These are phyloP conservation scores for Dryas alaskensis DNA, from an alignment of 306 rosid genomes.

Conservation along the genomic window DNA sequence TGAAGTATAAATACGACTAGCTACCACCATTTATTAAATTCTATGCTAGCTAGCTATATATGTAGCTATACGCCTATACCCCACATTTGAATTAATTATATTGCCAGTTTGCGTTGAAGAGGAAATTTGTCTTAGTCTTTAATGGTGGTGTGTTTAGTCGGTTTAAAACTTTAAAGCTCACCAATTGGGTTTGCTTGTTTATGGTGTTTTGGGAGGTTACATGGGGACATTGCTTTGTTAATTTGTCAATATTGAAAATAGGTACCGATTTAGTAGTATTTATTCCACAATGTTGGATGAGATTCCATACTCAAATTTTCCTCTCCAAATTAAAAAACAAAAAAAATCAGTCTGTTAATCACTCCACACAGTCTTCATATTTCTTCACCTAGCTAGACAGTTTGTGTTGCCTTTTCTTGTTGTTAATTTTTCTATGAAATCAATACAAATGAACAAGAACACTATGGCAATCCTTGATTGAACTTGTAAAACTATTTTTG, in stretches of 20 bases:
- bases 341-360: not conserved
- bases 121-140: not conserved
- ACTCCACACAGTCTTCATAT: not conserved
- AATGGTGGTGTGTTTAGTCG: not conserved
- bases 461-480: no score
- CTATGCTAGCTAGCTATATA: not conserved
- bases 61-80: not conserved
- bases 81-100: conserved; percentile 1
- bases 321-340: no score
- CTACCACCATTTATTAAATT: not conserved
- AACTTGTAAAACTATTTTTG: no score
- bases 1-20: not conserved
- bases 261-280: no score
- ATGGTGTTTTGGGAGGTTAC: no score
- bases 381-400: not conserved
- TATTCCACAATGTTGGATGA: no score
- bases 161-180: not conserved
- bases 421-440: no score
- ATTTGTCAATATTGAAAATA: no score
- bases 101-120: not conserved
- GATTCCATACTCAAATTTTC: no score
- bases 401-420: not conserved
- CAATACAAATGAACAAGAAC: no score
- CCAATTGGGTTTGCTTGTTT: not conserved
- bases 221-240: no score